Base-by-base conservation (phyloP, 2,329 filamentous ascomycete genomes). In the Colletotrichum karsti region DNA sequence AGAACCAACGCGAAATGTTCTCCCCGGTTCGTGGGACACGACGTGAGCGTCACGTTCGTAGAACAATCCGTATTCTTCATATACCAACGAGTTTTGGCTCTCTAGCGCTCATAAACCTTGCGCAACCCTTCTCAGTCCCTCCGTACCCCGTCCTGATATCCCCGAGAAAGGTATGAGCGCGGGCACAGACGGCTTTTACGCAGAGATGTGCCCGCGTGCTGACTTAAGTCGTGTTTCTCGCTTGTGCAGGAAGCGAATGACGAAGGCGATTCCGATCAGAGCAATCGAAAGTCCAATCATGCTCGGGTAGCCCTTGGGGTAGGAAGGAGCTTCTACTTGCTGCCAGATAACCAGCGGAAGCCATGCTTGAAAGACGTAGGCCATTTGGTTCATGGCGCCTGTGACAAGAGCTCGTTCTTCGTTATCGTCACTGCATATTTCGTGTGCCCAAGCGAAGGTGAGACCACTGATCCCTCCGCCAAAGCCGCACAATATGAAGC, bases 281-380 rank as follows among this genome's bases (percentile, higher is more conserved):
- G 77, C 77, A 1, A 82, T 73, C 0, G 84, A 81, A 48, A 90
- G 73, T 7, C 33, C 63, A 44, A 53, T 26, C 63, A 76, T 73
- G 50, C 81, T 82, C 1, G 79, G 73, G 53, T 79, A 84, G 1
- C 83, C 83, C 62, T 83, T 84, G 0, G 78, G 76, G 62, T 78
- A 85, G 1, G 78, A 69, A 4, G 83, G 83, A 0, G 77, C 78
- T 64, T 85, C 81, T 2, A 81, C 78, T 0, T 82, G 84, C 1
- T 77, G 78, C 70, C 87, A 90, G 0, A 84, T 81, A 5, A 89
- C 72, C 3, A 89, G 71, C 3, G 82, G 83, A 2, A 85, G 88
- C 87, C 86, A 89, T 0, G 84, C 86, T 85, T 88, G 0, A 84
- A 85, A 0, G 83, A 87, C 72, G 88, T 62, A 67, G 1, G 63